Evolutionary conservation across 2,329 filamentous ascomycete species (phyloP), one percentile per base, ranked within the genome.

Genomic region (Harringtonia lauricola): DNA sequence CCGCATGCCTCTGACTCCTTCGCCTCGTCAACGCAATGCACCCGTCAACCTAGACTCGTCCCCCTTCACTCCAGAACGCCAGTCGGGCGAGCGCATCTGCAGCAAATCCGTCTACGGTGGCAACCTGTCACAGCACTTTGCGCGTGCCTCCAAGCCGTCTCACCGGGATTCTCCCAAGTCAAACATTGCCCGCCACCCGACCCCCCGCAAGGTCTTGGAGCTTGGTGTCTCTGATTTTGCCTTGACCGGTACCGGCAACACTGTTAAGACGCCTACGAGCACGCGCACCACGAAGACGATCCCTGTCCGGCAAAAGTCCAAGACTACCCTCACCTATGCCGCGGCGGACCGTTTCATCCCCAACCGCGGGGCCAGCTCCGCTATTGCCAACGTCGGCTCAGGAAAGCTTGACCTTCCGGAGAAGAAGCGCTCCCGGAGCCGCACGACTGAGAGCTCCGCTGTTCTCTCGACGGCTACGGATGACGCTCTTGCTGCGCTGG

Each of bases 271-370:
- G 3, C 80, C 84, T 12, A 55, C 64, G 39, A 72, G 67, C 56
- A 59, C 65, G 54, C 76, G 76, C 56, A 67, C 73, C 36, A 77
- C 73, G 57, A 77, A 74, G 56, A 81, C 83, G 59, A 59, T 50
- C 12, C 56, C 66, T 14, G 55, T 73, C 61, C 54, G 71, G 56
- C 61, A 72, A 60, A 75, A 79, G 69, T 52, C 71, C 57, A 94
- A 94, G 76, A 90, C 85, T 14, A 87, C 84, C 1, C 63, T 89
- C 46, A 81, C 78, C 63, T 92, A 90, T 55, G 74, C 78, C 38
- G 87, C 78, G 39, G 87, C 81, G 33, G 92, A 98, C 63, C 82
- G 92, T 42, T 98, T 96, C 70, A 96, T 98, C 53, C 90, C 92
- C 53, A 95, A 94, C 71, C 84, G 92, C 28, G 76, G 76, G 40